Base-by-base conservation (phyloP, 768 basidiomycete species). In the Russula abietina region DNA sequence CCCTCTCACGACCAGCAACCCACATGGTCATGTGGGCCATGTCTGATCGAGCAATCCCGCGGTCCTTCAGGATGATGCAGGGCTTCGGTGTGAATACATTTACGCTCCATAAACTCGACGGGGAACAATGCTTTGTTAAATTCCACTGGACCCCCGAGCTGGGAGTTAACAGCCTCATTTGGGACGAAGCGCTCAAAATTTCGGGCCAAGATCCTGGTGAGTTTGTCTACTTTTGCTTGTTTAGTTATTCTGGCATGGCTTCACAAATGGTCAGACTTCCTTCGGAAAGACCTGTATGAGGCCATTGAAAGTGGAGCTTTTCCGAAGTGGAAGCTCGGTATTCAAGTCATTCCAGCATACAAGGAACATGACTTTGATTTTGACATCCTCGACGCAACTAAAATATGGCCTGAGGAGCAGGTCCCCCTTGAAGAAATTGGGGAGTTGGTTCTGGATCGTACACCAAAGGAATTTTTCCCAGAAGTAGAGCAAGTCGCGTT, bases 111-210 rank as follows among this genome's bases (percentile, higher is more conserved):
- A 91, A 91, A 68, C 76, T 74, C 0, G 70, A 81, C 30, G 85
- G 85, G 49, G 80, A 91, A 69, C 81, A 85, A 1, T 79, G 81
- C 59, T 95, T 95, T 68, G 92, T 94, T 74, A 95, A 94, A 72
- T 94, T 93, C 72, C 90, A 93, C 73, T 89, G 84, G 78, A 83
- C 82, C 43, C 84, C 92, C 19, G 82, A 92, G 73, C 80, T 93
- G 17, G 92, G 92, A 24, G 88, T 89, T 1, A 89, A 93, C 70
- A 87, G 84, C 61, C 75, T 95, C 17, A 77, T 88, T 6, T 96
- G 93, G 92, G 93, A 96, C 65, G 93, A 97, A 68, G 89, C 89
- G 0, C 76, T 95, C 64, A 94, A 94, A 71, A 81, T 95, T 45
- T 64, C 67, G 17, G 89, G 90, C 0, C 90, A 93, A 72, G 93